These are phyloP conservation scores for Calonectria pteridis DNA, from an alignment of 2,329 filamentous ascomycete genomes.

Conservation along the genomic window DNA sequence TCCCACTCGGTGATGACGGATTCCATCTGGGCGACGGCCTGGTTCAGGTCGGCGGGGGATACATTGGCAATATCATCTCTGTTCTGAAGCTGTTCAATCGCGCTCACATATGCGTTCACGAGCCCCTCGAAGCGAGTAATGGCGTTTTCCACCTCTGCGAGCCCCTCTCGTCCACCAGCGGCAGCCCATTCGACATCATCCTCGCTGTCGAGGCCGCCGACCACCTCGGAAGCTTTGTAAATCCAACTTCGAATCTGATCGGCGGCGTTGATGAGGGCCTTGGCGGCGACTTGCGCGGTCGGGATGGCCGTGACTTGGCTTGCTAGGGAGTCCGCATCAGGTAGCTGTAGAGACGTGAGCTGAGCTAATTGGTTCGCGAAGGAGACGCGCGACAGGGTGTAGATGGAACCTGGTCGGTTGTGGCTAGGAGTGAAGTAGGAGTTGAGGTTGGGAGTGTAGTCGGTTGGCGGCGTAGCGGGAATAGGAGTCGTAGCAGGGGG, in stretches of 20 bases:
- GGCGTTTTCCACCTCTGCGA: conserved; percentile 79
- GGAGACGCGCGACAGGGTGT: conserved; percentile 90
- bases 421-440: conserved; percentile 77
- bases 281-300: conserved; percentile 85
- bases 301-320: conserved; percentile 87
- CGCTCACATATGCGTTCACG: conserved; percentile 91
- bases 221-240: conserved; percentile 88
- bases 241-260: conserved; percentile 97
- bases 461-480: conserved; percentile 49
- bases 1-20: conserved; percentile 86
- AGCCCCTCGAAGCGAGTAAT: conserved; percentile 89
- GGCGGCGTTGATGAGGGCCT: conserved; percentile 85
- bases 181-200: conserved; percentile 99
- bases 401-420: conserved; percentile 85
- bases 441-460: conserved; percentile 64
- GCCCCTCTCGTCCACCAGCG: conserved; percentile 83
- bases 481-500: conserved; percentile 49
- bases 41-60: conserved; percentile 76
- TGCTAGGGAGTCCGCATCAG: conserved; percentile 85
- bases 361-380: conserved; percentile 95
- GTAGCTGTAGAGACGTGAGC: conserved; percentile 89
- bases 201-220: conserved; percentile 90
- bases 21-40: conserved; percentile 90
- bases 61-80: conserved; percentile 82
- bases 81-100: conserved; percentile 91